phyloP scores from a whole-genome alignment of 441 rosid species.

The Adansonia grandidieri region DNA sequence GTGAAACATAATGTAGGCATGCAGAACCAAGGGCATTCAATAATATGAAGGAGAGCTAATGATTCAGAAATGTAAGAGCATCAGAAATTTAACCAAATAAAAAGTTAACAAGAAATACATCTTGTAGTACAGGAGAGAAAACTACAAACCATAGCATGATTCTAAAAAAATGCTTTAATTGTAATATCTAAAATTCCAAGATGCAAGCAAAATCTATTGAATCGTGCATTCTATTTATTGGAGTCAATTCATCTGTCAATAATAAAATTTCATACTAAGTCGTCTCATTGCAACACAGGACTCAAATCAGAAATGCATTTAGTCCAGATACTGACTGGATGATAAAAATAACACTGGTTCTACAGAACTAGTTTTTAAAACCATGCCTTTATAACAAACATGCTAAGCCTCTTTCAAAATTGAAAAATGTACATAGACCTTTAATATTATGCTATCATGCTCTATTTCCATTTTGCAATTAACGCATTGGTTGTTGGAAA shows the following conservation, averaged over 20 bases:
- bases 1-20: conserved; percentile 27
- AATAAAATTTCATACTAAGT: not conserved
- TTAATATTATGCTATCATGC: not conserved
- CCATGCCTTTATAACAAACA: not conserved
- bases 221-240: not conserved
- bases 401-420: not conserved
- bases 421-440: conserved; percentile 1
- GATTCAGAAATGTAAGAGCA: conserved; percentile 12
- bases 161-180: not conserved
- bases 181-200: conserved; percentile 8
- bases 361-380: not conserved
- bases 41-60: not conserved
- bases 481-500: not conserved
- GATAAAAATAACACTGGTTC: not conserved
- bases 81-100: conserved; percentile 11
- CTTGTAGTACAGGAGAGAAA: conserved; percentile 3
- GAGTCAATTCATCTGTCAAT: conserved; percentile 11
- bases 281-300: not conserved
- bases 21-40: conserved; percentile 23
- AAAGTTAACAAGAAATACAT: conserved; percentile 12
- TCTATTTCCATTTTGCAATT: not conserved
- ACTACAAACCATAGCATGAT: not conserved
- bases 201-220: conserved; percentile 18
- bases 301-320: not conserved
- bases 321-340: not conserved